Base-by-base conservation (phyloP, 2,329 filamentous ascomycete species). In the Paecilomyces variotii region DNA sequence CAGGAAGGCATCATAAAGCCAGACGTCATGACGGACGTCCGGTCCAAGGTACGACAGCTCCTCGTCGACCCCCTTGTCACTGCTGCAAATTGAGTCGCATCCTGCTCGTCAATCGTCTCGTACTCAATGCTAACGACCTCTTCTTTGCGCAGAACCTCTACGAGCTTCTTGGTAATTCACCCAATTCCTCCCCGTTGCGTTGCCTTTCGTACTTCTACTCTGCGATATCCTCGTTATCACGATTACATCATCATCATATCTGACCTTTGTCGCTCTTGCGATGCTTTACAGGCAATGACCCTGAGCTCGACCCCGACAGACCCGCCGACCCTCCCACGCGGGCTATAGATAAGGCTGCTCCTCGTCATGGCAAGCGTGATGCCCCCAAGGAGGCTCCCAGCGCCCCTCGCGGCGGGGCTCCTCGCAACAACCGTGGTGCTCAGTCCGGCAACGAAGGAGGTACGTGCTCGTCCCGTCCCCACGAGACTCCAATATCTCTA, bases 151-250 rank as follows among this genome's bases (percentile, higher is more conserved):
- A 97, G 94, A 99, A 99, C 85, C 87, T 90, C 75, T 97, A 90
- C 85, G 93, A 94, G 85, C 88, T 96, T 82, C 91, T 99, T 85
- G 93, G 94, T 97, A 96, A 67, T 67, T 68, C 65, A 65, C 63
- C 63, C 66, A 45, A 45, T 65, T 66, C 59, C 61, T 60, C 62
- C 28, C 55, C 54, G 55, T 61, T 66, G 54, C 59, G 59, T 58
- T 54, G 55, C 35, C 39, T 19, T 19, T 1, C 19, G 19, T 19
- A 19, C 19, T 19, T 19, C 19, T 61, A 57, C 57, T 53, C 62
- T 62, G 39, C 39, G 39, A 45, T 58, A 59, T 62, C 60, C 61
- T 59, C 55, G 56, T 59, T 61, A 68, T 67, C 60, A 64, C 63
- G 56, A 64, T 64, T 65, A 65, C 65, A 69, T 60, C 62, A 63